Base-by-base conservation (phyloP, 495 filamentous ascomycete genomes). In the Poronia punctata region DNA sequence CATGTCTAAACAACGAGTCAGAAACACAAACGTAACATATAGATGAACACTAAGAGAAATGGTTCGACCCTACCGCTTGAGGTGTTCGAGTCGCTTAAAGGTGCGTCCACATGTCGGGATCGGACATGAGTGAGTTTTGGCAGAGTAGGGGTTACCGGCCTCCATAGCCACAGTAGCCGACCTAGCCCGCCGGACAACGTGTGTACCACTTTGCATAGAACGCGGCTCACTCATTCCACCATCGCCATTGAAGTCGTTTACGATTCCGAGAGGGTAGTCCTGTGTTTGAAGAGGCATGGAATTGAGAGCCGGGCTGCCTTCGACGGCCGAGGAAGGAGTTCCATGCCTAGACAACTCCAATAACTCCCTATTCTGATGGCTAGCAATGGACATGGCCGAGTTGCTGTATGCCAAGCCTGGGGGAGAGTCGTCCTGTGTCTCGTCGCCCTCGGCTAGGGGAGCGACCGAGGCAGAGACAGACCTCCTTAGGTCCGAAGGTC, bases 11-110 rank as follows among this genome's bases (percentile, higher is more conserved):
- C 74, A 67, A 71, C 66, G 64, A 60, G 70, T 74, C 62, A 78
- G 74, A 67, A 68, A 61, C 54, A 61, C 45, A 50, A 52, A 50
- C 57, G 51, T 53, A 46, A 53, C 37, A 48, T 26, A 52, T 50
- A 42, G 45, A 53, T 68, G 56, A n/a, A n/a, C n/a, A n/a, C n/a
- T n/a, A n/a, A 79, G 71, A 74, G 59, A 62, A 66, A 65, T 65
- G 59, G 34, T 47, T 43, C 45, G 55, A 56, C 65, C 86, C 78
- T 86, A 95, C 87, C 92, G 83, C 74, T 98, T 98, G 53, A 98
- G 78, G 73, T 98, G 92, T 66, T 98, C 92, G 72, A 98, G 78
- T 58, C 92, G 82, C 80, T 98, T 98, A 75, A 98, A 98, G 48
- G 95, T 76, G 60, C 93, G 82, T 29, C 93, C 92, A 61, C 92